Percentiles rank a stretch among this genome's conserved stretches.
Conservation (phyloP, 2,329 filamentous ascomycete species). For the Hymenoscyphus occultus region DNA sequence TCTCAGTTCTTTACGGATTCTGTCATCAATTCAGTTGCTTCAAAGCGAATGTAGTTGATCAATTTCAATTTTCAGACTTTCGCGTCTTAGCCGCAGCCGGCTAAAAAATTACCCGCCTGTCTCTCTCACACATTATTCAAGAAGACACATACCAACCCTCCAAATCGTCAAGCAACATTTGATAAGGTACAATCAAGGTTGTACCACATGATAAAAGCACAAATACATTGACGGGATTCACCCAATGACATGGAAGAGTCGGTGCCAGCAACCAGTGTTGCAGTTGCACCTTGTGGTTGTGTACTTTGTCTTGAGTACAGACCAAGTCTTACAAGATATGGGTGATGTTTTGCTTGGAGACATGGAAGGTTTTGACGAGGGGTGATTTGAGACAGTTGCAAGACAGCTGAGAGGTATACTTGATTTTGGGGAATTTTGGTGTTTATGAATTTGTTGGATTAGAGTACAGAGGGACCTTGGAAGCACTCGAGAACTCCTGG, state of each 20-base stretch:
- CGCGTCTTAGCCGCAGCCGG: not conserved
- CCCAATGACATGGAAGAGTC: not conserved
- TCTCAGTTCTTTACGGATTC: not conserved
- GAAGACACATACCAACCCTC: not conserved
- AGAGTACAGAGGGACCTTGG: not conserved
- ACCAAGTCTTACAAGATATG: not conserved
- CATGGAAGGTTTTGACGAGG: not conserved
- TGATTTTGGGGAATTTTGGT: not conserved
- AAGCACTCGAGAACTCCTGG: too few species aligned
- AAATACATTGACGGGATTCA: not conserved
- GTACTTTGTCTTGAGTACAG: not conserved
- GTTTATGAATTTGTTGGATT: too few species aligned
- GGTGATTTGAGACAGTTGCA: not conserved
- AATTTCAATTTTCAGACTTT: not conserved
- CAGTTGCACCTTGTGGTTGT: conserved; percentile 1
- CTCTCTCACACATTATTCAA: not conserved
- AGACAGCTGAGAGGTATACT: not conserved
- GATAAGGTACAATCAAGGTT: not conserved
- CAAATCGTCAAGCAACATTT: not conserved
- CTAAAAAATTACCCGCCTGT: not conserved
- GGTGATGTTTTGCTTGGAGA: not conserved
- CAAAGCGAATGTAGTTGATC: not conserved
- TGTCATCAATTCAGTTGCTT: not conserved
- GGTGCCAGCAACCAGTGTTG: conserved; percentile 1
- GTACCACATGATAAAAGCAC: not conserved